Evolutionary conservation across 345 rosid genomes (phyloP).

Genomic region (Euphorbia pulcherrima): DNA sequence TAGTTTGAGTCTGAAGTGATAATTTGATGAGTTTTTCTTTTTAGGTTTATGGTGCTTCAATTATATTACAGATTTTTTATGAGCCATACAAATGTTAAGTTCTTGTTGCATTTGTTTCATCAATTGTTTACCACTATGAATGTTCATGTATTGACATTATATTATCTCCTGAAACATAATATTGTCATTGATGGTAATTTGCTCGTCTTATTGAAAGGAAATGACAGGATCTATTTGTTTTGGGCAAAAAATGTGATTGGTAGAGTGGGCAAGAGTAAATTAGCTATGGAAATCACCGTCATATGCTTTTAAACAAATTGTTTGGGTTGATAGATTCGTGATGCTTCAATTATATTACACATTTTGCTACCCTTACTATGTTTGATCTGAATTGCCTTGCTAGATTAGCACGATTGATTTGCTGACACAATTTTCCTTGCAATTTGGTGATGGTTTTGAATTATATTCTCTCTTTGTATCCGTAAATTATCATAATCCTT

Average conservation of each 20-base stretch:
- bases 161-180: no score
- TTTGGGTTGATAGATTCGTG: background rate
- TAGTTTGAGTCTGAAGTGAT: slow-evolving; percentile 7
- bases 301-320: background rate
- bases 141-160: background rate
- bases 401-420: background rate
- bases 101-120: background rate
- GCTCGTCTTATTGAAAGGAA: background rate
- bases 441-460: background rate
- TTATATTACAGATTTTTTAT: background rate
- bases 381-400: no score
- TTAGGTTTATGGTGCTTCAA: background rate
- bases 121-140: background rate
- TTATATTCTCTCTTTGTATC: background rate
- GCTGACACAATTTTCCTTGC: no score
- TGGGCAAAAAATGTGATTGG: background rate
- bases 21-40: slow-evolving; percentile 2
- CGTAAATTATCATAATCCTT: background rate
- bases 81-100: no score
- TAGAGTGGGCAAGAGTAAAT: background rate
- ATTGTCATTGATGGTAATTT: background rate
- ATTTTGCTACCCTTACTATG: no score
- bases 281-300: background rate
- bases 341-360: background rate
- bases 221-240: background rate